Percentiles rank a stretch among this genome's conserved stretches.
Conservation (phyloP, 345 rosid genomes). For the Eucalyptus erythrocorys region DNA sequence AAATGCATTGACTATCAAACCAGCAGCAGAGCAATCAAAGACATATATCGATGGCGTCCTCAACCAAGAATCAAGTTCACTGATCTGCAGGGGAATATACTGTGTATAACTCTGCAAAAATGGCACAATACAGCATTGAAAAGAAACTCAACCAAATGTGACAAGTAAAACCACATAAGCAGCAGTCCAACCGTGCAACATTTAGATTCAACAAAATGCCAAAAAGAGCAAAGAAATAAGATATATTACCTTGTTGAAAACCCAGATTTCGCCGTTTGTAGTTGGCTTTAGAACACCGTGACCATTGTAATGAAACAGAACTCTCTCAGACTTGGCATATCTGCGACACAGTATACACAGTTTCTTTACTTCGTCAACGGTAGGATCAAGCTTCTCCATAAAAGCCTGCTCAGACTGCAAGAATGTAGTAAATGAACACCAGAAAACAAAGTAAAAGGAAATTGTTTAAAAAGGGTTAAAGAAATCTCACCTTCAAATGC, state of each 20-base stretch:
- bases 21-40: constrained; percentile 99
- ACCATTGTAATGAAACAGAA: constrained; percentile 95
- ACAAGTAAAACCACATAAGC: not conserved
- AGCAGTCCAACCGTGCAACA: not conserved
- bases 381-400: constrained; percentile 85
- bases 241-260: constrained; percentile 76
- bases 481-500: constrained; percentile 81
- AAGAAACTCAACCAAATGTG: not conserved
- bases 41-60: constrained; percentile 94
- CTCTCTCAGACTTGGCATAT: constrained; percentile 91
- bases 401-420: constrained; percentile 53
- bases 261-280: constrained; percentile 96
- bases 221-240: not conserved
- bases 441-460: constrained; percentile 9
- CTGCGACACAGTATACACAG: constrained; percentile 80
- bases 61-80: constrained; percentile 97
- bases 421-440: not conserved
- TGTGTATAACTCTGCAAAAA: constrained; percentile 78
- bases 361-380: constrained; percentile 86
- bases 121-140: not conserved
- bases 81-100: constrained; percentile 86
- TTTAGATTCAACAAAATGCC: not conserved
- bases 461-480: constrained; percentile 51
- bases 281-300: constrained; percentile 99
- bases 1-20: constrained; percentile 88